Evolutionary conservation across 1,284 basidiomycete species (phyloP).

Genomic region (Polyporus tsugae): DNA sequence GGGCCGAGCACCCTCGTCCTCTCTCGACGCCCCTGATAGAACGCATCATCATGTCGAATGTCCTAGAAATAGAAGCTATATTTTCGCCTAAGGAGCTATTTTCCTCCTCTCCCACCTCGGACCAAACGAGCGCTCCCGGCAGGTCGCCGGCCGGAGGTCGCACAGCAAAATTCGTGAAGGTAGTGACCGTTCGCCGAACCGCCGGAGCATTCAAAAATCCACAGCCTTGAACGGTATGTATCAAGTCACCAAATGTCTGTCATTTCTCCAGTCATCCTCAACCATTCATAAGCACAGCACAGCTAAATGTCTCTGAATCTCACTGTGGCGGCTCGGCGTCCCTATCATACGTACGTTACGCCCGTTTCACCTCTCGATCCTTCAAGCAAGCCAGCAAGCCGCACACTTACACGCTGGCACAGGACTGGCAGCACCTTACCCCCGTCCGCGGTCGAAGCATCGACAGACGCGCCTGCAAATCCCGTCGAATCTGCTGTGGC

Average conservation of each 20-base stretch:
- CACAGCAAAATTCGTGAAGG: background rate
- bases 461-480: background rate
- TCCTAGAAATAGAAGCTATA: background rate
- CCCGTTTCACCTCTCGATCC: background rate
- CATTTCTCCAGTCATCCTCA: conserved; percentile 9
- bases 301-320: background rate
- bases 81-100: background rate
- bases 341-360: conserved; percentile 10
- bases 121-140: background rate
- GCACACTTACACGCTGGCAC: background rate
- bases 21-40: conserved; percentile 21
- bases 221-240: conserved; percentile 18
- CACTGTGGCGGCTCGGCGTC: background rate
- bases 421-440: background rate
- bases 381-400: background rate
- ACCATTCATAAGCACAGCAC: conserved; percentile 21
- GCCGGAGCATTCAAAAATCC: conserved; percentile 8
- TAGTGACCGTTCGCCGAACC: background rate
- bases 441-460: conserved; percentile 1
- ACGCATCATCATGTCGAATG: background rate
- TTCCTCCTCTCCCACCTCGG: background rate
- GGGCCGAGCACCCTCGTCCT: no score
- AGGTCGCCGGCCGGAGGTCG: conserved; percentile 8
- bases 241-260: conserved; percentile 24
- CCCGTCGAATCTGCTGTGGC: background rate